A percentile compares a stretch with the other conserved stretches of the same genome.
Evolutionary conservation across 495 filamentous ascomycete species (phyloP).

Genomic region (Mycothermus thermophilus): DNA sequence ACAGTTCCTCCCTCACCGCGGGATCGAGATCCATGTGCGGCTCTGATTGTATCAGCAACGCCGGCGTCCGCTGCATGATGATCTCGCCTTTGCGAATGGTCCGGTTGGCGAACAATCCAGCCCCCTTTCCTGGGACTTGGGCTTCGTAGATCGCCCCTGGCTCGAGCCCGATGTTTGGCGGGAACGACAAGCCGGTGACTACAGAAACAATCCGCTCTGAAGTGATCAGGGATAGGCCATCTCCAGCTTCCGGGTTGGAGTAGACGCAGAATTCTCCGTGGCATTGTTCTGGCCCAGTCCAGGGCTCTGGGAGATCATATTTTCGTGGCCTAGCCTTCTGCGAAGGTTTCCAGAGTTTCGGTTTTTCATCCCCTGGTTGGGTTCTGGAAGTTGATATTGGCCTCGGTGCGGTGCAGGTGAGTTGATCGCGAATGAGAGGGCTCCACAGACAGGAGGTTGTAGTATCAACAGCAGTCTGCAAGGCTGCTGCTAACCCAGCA

Average conservation of each 20-base stretch:
- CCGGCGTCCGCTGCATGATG: slow-evolving; percentile 21
- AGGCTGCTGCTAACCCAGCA: neutral
- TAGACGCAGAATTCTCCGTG: slow-evolving; percentile 25
- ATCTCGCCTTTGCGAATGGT: slow-evolving; percentile 26
- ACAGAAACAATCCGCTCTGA: slow-evolving; percentile 15
- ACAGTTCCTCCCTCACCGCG: slow-evolving; percentile 12
- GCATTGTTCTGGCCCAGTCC: slow-evolving; percentile 26
- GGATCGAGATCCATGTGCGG: slow-evolving; percentile 17
- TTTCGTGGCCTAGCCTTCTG: too few species aligned
- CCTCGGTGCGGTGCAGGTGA: neutral
- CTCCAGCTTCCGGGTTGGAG: slow-evolving; percentile 12
- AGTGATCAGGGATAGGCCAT: slow-evolving; percentile 23
- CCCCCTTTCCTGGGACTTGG: slow-evolving; percentile 25
- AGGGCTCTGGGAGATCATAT: slow-evolving; percentile 5
- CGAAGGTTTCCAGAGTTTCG: neutral
- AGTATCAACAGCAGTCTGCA: neutral
- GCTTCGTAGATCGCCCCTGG: slow-evolving; percentile 15
- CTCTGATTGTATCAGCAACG: slow-evolving; percentile 18
- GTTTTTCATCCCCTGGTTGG: neutral
- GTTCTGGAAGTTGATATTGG: neutral
- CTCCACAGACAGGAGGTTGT: neutral
- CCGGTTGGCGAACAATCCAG: slow-evolving; percentile 26
- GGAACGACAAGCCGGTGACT: slow-evolving; percentile 8
- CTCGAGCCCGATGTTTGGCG: neutral
- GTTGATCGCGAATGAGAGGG: neutral